Percentiles rank a stretch among this genome's conserved stretches.
phyloP scores from a whole-genome alignment of 83 land plant species.

The Picea abies region DNA sequence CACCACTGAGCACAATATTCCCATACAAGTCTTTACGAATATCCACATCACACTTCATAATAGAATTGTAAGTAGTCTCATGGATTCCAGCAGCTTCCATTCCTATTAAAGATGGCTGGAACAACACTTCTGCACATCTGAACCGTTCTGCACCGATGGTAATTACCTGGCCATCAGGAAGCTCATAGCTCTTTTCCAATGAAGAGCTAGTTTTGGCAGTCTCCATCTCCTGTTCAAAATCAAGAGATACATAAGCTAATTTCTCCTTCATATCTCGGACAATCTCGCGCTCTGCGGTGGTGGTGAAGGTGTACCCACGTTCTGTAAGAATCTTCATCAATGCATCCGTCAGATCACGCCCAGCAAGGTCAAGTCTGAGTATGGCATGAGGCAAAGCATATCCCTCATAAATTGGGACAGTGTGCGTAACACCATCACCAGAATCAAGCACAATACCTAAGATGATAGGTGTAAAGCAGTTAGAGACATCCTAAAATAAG shows the following conservation, averaged over 20 bases:
- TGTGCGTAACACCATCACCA: slow-evolving; percentile 49
- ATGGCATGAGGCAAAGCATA: slow-evolving; percentile 57
- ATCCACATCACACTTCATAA: slow-evolving; percentile 37
- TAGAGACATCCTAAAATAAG: neutral
- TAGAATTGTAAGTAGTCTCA: slow-evolving; percentile 20
- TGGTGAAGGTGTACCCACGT: slow-evolving; percentile 51
- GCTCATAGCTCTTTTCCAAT: slow-evolving; percentile 51
- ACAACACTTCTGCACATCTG: slow-evolving; percentile 31
- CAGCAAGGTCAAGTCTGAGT: slow-evolving; percentile 44
- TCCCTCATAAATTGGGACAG: slow-evolving; percentile 47
- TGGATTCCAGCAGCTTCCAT: slow-evolving; percentile 26
- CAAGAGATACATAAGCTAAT: slow-evolving; percentile 39
- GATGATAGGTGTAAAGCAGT: neutral
- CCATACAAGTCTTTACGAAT: slow-evolving; percentile 38
- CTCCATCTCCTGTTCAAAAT: slow-evolving; percentile 49
- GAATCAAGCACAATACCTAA: slow-evolving; percentile 55
- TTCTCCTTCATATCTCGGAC: slow-evolving; percentile 48
- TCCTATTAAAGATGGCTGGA: slow-evolving; percentile 33
- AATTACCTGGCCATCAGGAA: slow-evolving; percentile 41
- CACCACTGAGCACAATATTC: slow-evolving; percentile 23
- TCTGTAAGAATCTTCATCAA: slow-evolving; percentile 56
- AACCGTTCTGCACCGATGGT: slow-evolving; percentile 34
- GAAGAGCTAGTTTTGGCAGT: slow-evolving; percentile 38
- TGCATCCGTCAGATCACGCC: slow-evolving; percentile 47
- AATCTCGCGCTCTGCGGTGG: slow-evolving; percentile 61